Base-by-base conservation (phyloP, 2,329 filamentous ascomycete genomes). In the Fusarium verrucosum region DNA sequence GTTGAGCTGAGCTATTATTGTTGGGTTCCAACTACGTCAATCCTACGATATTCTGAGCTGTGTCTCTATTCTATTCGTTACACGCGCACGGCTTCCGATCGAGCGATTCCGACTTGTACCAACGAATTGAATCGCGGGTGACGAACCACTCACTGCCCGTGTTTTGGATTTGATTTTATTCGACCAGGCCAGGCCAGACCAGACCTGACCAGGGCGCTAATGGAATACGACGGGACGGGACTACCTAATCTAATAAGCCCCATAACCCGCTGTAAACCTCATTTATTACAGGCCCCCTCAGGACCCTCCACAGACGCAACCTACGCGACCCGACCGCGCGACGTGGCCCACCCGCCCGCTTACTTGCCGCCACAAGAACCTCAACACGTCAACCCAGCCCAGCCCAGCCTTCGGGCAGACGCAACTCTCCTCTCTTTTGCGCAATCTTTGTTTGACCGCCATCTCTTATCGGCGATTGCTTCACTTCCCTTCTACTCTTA, bases 301-400 rank as follows among this genome's bases (percentile, higher is more conserved):
- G 28, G 28, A 30, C 28, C 28, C 28, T 30, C 28, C 13, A 28
- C 26, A 28, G 11, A 28, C 26, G 26, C 52, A 47, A 59, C n/a
- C n/a, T n/a, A n/a, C 68, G 58, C 63, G 68, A 69, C 65, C 60
- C n/a, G n/a, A n/a, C n/a, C n/a, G n/a, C n/a, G 66, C 66, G 66
- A 69, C 66, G 68, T 70, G 68, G 66, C 66, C 56, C 68, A 56
- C 58, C n/a, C n/a, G n/a, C n/a, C n/a, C n/a, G n/a, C n/a, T n/a
- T n/a, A n/a, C n/a, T n/a, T n/a, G n/a, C n/a, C n/a, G n/a, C n/a
- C n/a, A 41, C 58, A 51, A 35, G 46, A 52, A 58, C 42, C 56
- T 47, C 46, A 38, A 45, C 53, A 49, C 25, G 42, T 53, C 65
- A 58, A 66, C 53, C 58, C 40, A 26, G n/a, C n/a, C n/a, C n/a